phyloP scores from a whole-genome alignment of 768 basidiomycete species.

The Pleurotus sapidus region DNA sequence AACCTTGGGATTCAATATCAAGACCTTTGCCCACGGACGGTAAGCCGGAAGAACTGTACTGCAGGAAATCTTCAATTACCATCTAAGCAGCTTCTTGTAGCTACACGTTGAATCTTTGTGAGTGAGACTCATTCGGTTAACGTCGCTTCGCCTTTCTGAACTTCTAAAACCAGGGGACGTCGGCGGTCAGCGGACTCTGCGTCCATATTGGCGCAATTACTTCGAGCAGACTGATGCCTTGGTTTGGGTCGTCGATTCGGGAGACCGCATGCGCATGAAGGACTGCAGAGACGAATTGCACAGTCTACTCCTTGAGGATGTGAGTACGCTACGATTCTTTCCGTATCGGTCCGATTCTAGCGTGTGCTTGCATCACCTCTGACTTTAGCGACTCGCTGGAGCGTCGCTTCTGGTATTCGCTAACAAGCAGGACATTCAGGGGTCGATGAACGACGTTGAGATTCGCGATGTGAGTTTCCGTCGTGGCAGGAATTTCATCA shows the following conservation, averaged over 20 bases:
- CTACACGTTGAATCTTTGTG: constrained; percentile 81
- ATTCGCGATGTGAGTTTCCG: constrained; percentile 70
- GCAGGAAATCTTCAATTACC: constrained; percentile 13
- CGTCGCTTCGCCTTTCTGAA: constrained; percentile 14
- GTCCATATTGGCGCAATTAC: constrained; percentile 99
- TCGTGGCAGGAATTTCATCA: constrained; percentile 2
- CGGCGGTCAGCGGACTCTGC: constrained; percentile 91
- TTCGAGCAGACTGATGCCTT: constrained; percentile 98
- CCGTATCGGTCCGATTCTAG: constrained; percentile 3
- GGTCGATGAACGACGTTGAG: constrained; percentile 78
- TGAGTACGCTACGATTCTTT: constrained; percentile 35
- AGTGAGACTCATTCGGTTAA: constrained; percentile 19
- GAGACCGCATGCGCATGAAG: constrained; percentile 83
- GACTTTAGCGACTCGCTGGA: constrained; percentile 79
- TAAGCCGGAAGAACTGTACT: constrained; percentile 38
- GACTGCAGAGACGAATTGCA: constrained; percentile 91
- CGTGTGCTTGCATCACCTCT: not conserved
- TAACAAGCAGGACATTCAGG: constrained; percentile 95
- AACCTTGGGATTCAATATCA: constrained; percentile 98
- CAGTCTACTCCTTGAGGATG: constrained; percentile 87
- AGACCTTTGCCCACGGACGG: constrained; percentile 91
- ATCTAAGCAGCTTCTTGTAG: constrained; percentile 34
- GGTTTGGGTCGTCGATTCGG: constrained; percentile 98
- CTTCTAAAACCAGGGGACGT: constrained; percentile 77
- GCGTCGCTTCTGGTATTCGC: constrained; percentile 95